A percentile compares a stretch with the other conserved stretches of the same genome.
Evolutionary conservation across 2,329 filamentous ascomycete genomes (phyloP).

Genomic region (Fusarium sp.): DNA sequence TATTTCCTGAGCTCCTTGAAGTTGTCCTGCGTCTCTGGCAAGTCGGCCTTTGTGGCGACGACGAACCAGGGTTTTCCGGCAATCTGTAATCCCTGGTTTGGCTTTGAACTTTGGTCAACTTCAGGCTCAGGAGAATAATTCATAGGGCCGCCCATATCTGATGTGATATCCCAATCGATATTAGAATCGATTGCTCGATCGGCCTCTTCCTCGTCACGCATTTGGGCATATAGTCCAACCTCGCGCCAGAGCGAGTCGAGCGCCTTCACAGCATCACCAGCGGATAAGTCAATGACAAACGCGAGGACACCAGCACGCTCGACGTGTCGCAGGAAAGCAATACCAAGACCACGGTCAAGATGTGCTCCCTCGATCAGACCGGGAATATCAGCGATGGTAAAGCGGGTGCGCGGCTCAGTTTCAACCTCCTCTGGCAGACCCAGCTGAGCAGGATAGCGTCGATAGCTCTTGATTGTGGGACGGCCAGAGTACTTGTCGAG

Average conservation of each 20-base stretch:
- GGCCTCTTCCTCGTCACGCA: conserved; percentile 78
- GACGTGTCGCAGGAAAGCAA: conserved; percentile 92
- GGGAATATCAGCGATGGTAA: conserved; percentile 96
- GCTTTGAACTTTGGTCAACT: conserved; percentile 16
- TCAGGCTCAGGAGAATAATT: conserved; percentile 42
- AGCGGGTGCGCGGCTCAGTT: conserved; percentile 75
- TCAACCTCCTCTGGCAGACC: conserved; percentile 58
- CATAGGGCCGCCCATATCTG: conserved; percentile 51
- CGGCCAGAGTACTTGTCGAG: conserved; percentile 87
- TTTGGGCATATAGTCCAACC: conserved; percentile 86
- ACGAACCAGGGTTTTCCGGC: conserved; percentile 98
- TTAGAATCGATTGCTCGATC: conserved; percentile 69
- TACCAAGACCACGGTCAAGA: conserved; percentile 88
- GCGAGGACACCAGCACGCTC: conserved; percentile 93
- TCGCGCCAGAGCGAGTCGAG: conserved; percentile 90
- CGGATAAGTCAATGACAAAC: conserved; percentile 89
- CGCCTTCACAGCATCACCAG: conserved; percentile 81
- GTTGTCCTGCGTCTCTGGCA: conserved; percentile 82
- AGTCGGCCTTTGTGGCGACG: conserved; percentile 91
- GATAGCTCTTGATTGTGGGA: conserved; percentile 62
- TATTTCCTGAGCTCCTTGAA: conserved; percentile 78
- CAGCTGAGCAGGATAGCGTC: conserved; percentile 51
- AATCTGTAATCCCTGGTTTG: conserved; percentile 71
- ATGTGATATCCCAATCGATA: conserved; percentile 70
- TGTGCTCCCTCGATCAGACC: conserved; percentile 93